Conservation (phyloP, 768 basidiomycete genomes). For the Boletus edulis region DNA sequence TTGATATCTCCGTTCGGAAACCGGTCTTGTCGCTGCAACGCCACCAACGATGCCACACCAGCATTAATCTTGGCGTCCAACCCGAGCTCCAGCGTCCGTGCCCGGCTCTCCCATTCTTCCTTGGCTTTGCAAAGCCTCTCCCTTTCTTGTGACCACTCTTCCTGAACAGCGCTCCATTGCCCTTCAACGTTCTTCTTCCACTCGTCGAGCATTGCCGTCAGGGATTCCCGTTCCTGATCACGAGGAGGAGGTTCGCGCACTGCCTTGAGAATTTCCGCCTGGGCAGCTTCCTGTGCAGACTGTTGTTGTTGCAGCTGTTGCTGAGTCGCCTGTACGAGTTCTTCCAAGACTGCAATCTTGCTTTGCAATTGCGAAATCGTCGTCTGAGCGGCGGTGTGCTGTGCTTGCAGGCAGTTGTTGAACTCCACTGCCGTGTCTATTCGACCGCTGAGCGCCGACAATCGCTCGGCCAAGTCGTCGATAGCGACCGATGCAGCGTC, state of each 20-base stretch:
- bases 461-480: constrained; percentile 58
- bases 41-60: constrained; percentile 28
- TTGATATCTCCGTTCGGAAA: constrained; percentile 33
- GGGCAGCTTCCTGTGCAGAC: constrained; percentile 35
- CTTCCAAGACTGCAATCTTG: constrained; percentile 70
- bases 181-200: constrained; percentile 83
- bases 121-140: constrained; percentile 69
- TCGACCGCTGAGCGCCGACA: constrained; percentile 63
- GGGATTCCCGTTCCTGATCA: constrained; percentile 44
- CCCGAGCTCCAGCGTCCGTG: constrained; percentile 50
- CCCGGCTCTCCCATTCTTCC: constrained; percentile 76
- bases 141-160: constrained; percentile 82
- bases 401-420: constrained; percentile 68
- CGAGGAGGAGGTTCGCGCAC: constrained; percentile 34
- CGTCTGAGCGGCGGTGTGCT: constrained; percentile 74
- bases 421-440: constrained; percentile 75
- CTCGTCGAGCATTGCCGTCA: constrained; percentile 55
- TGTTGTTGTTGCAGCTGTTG: constrained; percentile 38
- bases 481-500: constrained; percentile 36
- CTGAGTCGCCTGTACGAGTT: constrained; percentile 52
- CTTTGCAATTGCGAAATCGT: constrained; percentile 67
- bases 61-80: constrained; percentile 44
- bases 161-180: constrained; percentile 72
- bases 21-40: constrained; percentile 39
- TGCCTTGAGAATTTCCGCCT: constrained; percentile 31